These are phyloP conservation scores for Gossypium herbaceum DNA, from an alignment of 345 rosid species.

Conservation along the genomic window DNA sequence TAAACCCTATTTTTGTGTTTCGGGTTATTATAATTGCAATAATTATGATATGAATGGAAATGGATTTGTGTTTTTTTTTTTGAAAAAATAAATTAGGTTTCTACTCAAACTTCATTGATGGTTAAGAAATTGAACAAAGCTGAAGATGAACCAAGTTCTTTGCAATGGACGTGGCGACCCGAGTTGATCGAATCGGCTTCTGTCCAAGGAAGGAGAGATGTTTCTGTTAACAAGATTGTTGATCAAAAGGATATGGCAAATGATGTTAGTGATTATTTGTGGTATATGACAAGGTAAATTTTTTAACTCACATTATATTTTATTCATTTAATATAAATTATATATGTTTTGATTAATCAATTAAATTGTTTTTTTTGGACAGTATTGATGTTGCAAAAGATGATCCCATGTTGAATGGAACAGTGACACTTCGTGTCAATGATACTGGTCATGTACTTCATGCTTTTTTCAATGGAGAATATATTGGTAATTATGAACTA, in stretches of 20 bases:
- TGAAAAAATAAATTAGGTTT: conserved; percentile 25
- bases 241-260: conserved; percentile 44
- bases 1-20: neutral
- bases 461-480: conserved; percentile 37
- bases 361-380: neutral
- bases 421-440: conserved; percentile 27
- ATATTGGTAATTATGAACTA: conserved; percentile 23
- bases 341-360: neutral
- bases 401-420: conserved; percentile 17
- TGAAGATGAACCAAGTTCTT: conserved; percentile 27
- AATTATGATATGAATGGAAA: neutral
- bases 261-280: no score
- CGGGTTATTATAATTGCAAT: neutral
- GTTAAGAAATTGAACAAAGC: conserved; percentile 25
- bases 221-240: conserved; percentile 24
- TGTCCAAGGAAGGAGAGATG: conserved; percentile 31
- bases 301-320: neutral
- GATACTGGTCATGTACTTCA: conserved; percentile 36
- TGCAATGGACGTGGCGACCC: conserved; percentile 62
- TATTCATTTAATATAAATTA: no score
- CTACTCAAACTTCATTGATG: conserved; percentile 48
- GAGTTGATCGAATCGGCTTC: conserved; percentile 30
- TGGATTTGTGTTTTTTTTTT: neutral
- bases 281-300: neutral
- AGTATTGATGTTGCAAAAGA: conserved; percentile 21